Evolutionary conservation across 2,329 filamentous ascomycete species (phyloP).

Genomic region (Huntiella abstrusa): DNA sequence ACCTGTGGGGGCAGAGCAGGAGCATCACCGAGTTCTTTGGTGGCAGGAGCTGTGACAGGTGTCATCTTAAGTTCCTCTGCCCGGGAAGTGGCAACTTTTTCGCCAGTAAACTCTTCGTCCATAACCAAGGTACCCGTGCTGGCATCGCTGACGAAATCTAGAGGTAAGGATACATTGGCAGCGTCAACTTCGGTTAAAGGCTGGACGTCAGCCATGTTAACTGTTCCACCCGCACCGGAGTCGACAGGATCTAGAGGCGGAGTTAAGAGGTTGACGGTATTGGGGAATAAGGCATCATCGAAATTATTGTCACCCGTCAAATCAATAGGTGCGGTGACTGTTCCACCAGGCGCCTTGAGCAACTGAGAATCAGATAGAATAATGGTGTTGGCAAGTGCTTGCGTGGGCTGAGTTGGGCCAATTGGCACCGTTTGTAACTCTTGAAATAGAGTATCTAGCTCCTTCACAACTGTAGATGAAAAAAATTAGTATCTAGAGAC

Average conservation of each 20-base stretch:
- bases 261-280: neutral
- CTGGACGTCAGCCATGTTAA: conserved; percentile 8
- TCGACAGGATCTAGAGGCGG: neutral
- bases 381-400: conserved; percentile 63
- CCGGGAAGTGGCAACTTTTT: too few relatives aligned
- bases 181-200: neutral
- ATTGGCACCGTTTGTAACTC: conserved; percentile 46
- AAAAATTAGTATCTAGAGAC: neutral
- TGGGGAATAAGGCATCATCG: neutral
- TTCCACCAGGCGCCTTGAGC: conserved; percentile 2
- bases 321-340: neutral
- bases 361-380: conserved; percentile 31
- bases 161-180: neutral
- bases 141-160: too few relatives aligned
- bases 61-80: too few relatives aligned
- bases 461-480: conserved; percentile 45
- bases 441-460: conserved; percentile 51
- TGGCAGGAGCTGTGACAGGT: too few relatives aligned
- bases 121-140: too few relatives aligned
- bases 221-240: neutral
- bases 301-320: neutral
- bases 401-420: conserved; percentile 48
- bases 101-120: too few relatives aligned
- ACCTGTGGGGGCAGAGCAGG: neutral
- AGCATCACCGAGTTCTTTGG: neutral